A percentile compares a stretch with the other conserved stretches of the same genome.
These are phyloP conservation scores for Orbilia oligospora DNA, from an alignment of 2,329 filamentous ascomycete species.

Conservation along the genomic window DNA sequence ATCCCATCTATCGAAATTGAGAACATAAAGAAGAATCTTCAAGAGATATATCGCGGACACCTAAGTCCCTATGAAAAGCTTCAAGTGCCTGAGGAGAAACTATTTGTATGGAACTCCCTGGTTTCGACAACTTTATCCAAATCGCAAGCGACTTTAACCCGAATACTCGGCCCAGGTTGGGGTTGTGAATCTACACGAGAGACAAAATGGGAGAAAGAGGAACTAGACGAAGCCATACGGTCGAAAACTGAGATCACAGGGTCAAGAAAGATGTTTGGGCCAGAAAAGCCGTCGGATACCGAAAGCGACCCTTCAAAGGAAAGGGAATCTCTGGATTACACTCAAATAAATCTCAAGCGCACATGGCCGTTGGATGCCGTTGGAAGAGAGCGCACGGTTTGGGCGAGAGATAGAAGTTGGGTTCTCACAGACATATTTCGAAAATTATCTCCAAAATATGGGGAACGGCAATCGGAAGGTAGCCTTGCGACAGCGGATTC, in stretches of 20 bases:
- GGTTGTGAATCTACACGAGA: constrained; percentile 59
- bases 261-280: constrained; percentile 43
- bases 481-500: constrained; percentile 48
- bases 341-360: constrained; percentile 63
- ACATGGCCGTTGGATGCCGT: constrained; percentile 63
- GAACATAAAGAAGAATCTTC: constrained; percentile 59
- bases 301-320: constrained; percentile 19
- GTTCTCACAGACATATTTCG: constrained; percentile 60
- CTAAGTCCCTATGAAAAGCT: constrained; percentile 53
- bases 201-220: constrained; percentile 60
- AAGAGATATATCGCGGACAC: constrained; percentile 47
- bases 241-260: constrained; percentile 51
- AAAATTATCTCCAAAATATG: constrained; percentile 24
- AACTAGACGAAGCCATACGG: constrained; percentile 61
- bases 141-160: constrained; percentile 56
- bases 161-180: constrained; percentile 62
- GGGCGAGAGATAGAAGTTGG: constrained; percentile 64
- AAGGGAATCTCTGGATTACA: constrained; percentile 61
- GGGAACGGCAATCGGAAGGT: constrained; percentile 11
- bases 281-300: constrained; percentile 30
- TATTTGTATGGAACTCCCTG: constrained; percentile 61
- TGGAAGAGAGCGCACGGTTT: constrained; percentile 63
- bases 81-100: constrained; percentile 51
- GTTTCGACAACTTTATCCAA: constrained; percentile 37
- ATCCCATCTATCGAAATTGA: constrained; percentile 44